phyloP scores from a whole-genome alignment of 1,284 basidiomycete species.

The Austroboletus novae-zelandiae region DNA sequence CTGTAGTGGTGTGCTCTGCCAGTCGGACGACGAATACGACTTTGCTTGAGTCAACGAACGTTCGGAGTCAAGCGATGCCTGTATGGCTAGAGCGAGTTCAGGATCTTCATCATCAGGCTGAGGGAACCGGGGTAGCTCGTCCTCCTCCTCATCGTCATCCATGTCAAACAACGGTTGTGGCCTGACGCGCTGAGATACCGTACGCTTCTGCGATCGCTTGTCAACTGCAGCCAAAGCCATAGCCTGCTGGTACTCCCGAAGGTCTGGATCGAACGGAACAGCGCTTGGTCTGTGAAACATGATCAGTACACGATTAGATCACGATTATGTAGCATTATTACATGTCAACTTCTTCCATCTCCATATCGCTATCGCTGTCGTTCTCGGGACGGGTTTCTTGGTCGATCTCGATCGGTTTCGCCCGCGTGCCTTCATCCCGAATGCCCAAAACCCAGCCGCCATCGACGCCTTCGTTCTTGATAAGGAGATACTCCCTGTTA shows the following conservation, averaged over 20 bases:
- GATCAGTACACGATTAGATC: constrained; percentile 14
- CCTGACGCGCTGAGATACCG: constrained; percentile 33
- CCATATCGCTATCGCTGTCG: constrained; percentile 53
- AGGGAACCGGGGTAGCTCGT: constrained; percentile 24
- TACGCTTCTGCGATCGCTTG: constrained; percentile 44
- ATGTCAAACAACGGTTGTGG: constrained; percentile 54
- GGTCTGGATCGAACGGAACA: constrained; percentile 55
- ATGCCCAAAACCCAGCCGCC: constrained; percentile 96
- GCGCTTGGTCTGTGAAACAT: constrained; percentile 33
- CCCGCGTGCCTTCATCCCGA: constrained; percentile 72
- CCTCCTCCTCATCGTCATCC: constrained; percentile 43
- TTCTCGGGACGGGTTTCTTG: constrained; percentile 41
- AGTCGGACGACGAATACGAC: constrained; percentile 1
- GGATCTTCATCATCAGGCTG: constrained; percentile 52
- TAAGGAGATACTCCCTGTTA: constrained; percentile 90
- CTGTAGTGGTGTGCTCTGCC: constrained; percentile 6
- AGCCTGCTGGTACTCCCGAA: constrained; percentile 63
- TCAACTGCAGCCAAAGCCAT: constrained; percentile 68
- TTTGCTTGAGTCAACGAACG: not conserved
- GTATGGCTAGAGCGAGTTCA: constrained; percentile 55
- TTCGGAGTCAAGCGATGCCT: constrained; percentile 48
- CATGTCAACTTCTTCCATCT: constrained; percentile 79
- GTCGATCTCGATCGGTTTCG: constrained; percentile 87
- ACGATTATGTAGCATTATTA: constrained; percentile 35
- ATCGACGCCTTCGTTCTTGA: constrained; percentile 83